These are phyloP conservation scores for Phlegmacium glaucopus DNA, from an alignment of 768 basidiomycete species.

Conservation along the genomic window DNA sequence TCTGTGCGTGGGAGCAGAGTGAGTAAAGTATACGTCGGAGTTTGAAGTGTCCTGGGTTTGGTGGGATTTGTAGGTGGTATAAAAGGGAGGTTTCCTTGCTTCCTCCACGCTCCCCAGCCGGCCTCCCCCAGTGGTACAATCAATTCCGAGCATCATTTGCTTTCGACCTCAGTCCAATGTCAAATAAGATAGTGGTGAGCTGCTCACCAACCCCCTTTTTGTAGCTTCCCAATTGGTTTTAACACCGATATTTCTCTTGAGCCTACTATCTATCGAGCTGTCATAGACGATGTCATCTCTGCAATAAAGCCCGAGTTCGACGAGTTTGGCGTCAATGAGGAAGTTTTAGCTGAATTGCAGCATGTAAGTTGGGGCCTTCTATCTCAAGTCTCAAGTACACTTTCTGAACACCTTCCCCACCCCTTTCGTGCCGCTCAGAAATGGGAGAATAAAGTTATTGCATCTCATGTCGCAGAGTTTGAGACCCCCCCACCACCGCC, in stretches of 20 bases:
- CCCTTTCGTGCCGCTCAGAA: constrained; percentile 48
- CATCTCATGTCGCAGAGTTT: constrained; percentile 95
- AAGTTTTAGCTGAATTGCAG: constrained; percentile 85
- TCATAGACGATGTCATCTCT: constrained; percentile 95
- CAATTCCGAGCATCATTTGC: constrained; percentile 28
- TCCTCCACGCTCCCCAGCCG: constrained; percentile 38
- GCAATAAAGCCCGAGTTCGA: constrained; percentile 93
- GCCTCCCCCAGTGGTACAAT: constrained; percentile 33
- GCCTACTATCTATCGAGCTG: constrained; percentile 86
- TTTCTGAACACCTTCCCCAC: constrained; percentile 15
- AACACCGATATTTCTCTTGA: constrained; percentile 56
- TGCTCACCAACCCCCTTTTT: constrained; percentile 58
- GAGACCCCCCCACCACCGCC: constrained; percentile 45
- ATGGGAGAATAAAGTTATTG: constrained; percentile 95
- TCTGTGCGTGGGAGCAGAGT: constrained; percentile 40
- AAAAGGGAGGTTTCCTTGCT: constrained; percentile 42
- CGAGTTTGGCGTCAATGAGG: constrained; percentile 91
- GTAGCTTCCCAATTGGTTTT: constrained; percentile 56
- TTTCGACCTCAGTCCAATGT: constrained; percentile 57
- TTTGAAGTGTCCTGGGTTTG: constrained; percentile 41
- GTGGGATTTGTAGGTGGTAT: constrained; percentile 44
- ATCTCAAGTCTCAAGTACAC: constrained; percentile 10
- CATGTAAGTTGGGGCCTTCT: constrained; percentile 55
- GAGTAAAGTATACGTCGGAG: constrained; percentile 34
- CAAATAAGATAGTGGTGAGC: constrained; percentile 99